phyloP scores from a whole-genome alignment of 1,284 basidiomycete genomes.

The Fomitopsis palustris region DNA sequence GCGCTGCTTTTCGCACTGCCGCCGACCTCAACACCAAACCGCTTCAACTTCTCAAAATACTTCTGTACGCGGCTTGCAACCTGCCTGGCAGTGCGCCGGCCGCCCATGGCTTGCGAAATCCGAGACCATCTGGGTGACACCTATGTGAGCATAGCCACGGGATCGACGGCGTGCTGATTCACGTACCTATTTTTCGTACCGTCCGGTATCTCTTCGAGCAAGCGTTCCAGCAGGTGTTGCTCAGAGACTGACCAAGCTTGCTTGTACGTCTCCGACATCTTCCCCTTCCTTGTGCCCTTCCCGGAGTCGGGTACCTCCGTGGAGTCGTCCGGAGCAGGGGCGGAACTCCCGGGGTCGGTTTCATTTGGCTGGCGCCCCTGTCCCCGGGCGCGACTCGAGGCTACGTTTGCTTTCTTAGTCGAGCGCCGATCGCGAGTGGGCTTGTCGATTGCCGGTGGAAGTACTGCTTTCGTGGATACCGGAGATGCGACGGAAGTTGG shows the following conservation, averaged over 20 bases:
- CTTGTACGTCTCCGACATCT: slow-evolving; percentile 70
- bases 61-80: slow-evolving; percentile 85
- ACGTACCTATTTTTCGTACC: slow-evolving; percentile 67
- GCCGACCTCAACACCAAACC: slow-evolving; percentile 50
- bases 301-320: slow-evolving; percentile 16
- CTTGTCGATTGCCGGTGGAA: not conserved
- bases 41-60: slow-evolving; percentile 78
- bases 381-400: not conserved
- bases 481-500: slow-evolving; percentile 16
- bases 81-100: slow-evolving; percentile 69
- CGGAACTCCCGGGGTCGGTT: not conserved
- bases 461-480: not conserved
- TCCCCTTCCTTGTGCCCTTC: slow-evolving; percentile 21
- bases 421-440: slow-evolving; percentile 9
- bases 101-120: slow-evolving; percentile 76
- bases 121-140: slow-evolving; percentile 61
- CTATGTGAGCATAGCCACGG: not conserved
- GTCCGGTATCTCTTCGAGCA: slow-evolving; percentile 71
- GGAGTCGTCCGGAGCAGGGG: not conserved
- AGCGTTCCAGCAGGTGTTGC: slow-evolving; percentile 67
- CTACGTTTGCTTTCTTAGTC: slow-evolving; percentile 5
- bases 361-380: slow-evolving; percentile 7
- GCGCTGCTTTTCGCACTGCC: slow-evolving; percentile 13
- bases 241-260: slow-evolving; percentile 71
- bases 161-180: not conserved